These are phyloP conservation scores for Aspergillus fijiensis DNA, from an alignment of 2,329 filamentous ascomycete genomes.

Conservation along the genomic window DNA sequence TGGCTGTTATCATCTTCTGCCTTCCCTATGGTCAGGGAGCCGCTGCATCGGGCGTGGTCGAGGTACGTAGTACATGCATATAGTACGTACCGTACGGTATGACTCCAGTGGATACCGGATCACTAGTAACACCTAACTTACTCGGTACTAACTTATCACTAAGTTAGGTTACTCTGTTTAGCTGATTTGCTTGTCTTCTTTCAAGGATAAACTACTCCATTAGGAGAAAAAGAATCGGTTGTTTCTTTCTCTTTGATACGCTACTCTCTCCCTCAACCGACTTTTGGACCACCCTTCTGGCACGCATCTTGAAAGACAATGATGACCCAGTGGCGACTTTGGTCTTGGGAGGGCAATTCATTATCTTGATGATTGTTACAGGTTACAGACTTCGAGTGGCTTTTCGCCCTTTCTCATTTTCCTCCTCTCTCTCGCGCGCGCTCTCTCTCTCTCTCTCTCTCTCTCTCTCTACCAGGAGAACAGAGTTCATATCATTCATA, in stretches of 20 bases:
- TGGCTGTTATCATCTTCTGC: conserved; percentile 19
- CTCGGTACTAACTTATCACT: neutral
- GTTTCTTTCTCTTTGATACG: neutral
- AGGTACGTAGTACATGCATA: conserved; percentile 12
- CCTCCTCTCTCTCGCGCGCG: no score
- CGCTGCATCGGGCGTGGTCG: conserved; percentile 18
- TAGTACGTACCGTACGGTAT: conserved; percentile 20
- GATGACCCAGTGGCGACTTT: conserved; percentile 12
- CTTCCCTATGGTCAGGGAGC: conserved; percentile 18
- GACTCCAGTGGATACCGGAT: conserved; percentile 16
- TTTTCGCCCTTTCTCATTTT: no score
- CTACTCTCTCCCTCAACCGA: neutral
- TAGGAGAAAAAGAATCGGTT: neutral
- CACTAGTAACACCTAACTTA: neutral
- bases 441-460: no score
- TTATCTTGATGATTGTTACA: neutral
- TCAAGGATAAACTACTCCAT: neutral
- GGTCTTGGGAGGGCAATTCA: neutral
- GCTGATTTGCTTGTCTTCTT: neutral
- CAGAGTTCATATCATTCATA: no score
- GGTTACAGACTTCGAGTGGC: neutral
- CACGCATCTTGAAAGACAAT: neutral
- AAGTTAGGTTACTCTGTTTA: conserved; percentile 1
- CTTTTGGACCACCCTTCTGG: neutral
- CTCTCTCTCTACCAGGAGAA: no score